A percentile compares a stretch with the other conserved stretches of the same genome.
phyloP scores from a whole-genome alignment of 371 early-diverging fungal genomes.

The Rhizopus stolonifer region DNA sequence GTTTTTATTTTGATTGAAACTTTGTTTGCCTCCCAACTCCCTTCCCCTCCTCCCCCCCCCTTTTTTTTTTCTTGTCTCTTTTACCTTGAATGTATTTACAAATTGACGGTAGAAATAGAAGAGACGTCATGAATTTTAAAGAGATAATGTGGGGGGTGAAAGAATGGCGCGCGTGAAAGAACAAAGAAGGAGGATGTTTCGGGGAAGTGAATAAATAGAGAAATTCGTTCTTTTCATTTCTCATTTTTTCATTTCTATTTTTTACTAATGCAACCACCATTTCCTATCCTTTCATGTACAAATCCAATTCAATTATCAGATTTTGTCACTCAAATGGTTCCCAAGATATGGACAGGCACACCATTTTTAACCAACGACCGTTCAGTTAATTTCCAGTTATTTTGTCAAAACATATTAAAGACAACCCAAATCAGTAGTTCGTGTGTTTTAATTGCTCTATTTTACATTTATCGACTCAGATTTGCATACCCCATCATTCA shows the following conservation, averaged over 20 bases:
- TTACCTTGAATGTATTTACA: conserved; percentile 1
- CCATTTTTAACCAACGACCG: conserved; percentile 18
- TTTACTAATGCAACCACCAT: background rate
- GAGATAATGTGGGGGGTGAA: no score
- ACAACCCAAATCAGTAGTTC: conserved; percentile 35
- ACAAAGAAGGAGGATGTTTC: no score
- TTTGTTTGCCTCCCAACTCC: background rate
- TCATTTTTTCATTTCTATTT: conserved; percentile 3
- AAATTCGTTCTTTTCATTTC: background rate
- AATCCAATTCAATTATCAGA: conserved; percentile 39
- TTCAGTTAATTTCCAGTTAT: conserved; percentile 30
- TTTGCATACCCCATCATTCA: conserved; percentile 33
- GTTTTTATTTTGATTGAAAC: conserved; percentile 5
- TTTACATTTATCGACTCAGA: conserved; percentile 36
- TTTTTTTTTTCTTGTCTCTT: background rate
- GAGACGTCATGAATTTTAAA: no score
- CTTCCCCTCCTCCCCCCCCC: background rate
- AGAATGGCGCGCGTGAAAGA: no score
- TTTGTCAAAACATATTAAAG: conserved; percentile 49
- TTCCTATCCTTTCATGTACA: conserved; percentile 14
- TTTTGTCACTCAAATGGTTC: conserved; percentile 45
- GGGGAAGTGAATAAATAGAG: background rate
- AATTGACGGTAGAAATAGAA: conserved; percentile 1
- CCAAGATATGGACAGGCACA: conserved; percentile 47
- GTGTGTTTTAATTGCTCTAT: conserved; percentile 34